Conservation (phyloP, 1,139 yeast genomes). For the Magnusiomyces tetraspermus region DNA sequence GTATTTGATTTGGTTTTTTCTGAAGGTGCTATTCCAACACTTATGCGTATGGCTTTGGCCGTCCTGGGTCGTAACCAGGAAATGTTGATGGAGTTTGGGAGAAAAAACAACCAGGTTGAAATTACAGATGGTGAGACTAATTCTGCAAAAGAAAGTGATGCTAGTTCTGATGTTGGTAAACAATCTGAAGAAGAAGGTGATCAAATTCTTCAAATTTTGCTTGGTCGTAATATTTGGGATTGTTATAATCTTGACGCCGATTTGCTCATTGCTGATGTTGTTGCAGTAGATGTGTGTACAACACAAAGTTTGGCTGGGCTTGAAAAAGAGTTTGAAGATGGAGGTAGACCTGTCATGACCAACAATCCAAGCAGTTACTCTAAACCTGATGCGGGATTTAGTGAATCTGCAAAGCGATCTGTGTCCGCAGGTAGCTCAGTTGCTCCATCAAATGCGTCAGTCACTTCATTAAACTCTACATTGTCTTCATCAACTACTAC, state of each 20-base stretch:
- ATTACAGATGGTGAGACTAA: too few relatives aligned
- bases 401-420: conserved; percentile 10
- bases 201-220: conserved; percentile 50
- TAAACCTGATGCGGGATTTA: neutral
- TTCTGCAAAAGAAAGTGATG: too few relatives aligned
- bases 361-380: neutral
- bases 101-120: too few relatives aligned
- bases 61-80: conserved; percentile 45
- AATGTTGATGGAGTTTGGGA: conserved; percentile 41
- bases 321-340: conserved; percentile 22
- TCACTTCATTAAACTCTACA: neutral
- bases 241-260: conserved; percentile 40
- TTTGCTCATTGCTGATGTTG: conserved; percentile 41
- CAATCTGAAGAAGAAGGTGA: conserved; percentile 57
- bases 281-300: conserved; percentile 24
- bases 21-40: conserved; percentile 58
- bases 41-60: conserved; percentile 52
- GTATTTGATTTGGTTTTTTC: conserved; percentile 48
- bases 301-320: conserved; percentile 21
- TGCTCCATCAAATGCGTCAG: neutral
- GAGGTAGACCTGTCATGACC: conserved; percentile 9
- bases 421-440: conserved; percentile 7
- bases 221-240: conserved; percentile 46
- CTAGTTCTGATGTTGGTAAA: too few relatives aligned
- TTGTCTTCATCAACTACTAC: neutral